A percentile compares a stretch with the other conserved stretches of the same genome.
These are phyloP conservation scores for Pelargonium exstipulatum DNA, from an alignment of 441 rosid genomes.

Conservation along the genomic window DNA sequence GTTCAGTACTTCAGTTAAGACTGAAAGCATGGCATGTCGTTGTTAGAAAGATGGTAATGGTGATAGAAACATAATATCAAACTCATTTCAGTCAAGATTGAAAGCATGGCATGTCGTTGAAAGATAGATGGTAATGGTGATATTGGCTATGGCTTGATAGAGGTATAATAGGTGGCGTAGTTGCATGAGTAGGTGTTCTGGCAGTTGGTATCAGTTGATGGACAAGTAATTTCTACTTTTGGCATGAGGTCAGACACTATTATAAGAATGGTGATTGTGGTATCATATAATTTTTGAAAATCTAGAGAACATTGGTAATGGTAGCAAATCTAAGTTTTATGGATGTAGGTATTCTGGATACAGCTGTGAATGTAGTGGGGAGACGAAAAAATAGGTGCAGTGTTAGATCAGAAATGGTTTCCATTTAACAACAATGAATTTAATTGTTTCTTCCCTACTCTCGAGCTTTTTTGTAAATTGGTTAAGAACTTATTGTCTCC, in stretches of 20 bases:
- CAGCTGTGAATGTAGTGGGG: not conserved
- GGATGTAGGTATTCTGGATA: not conserved
- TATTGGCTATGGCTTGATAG: not conserved
- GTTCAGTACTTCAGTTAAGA: not conserved
- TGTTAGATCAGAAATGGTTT: not conserved
- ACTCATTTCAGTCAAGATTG: not conserved
- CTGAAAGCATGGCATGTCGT: no score
- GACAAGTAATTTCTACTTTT: not conserved
- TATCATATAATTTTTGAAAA: not conserved
- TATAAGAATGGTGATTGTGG: not conserved
- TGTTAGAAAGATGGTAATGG: no score
- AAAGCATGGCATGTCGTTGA: not conserved
- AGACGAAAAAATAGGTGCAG: not conserved
- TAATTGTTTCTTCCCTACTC: not conserved
- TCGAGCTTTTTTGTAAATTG: not conserved
- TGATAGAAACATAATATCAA: no score
- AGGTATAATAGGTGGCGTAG: not conserved
- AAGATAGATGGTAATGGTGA: not conserved
- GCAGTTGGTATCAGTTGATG: not conserved
- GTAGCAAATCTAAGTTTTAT: not conserved
- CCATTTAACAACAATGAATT: not conserved
- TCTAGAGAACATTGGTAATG: not conserved
- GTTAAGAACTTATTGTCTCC: constrained; percentile 10
- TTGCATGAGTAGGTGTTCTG: not conserved
- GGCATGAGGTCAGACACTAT: not conserved